Evolutionary conservation across 768 basidiomycete species (phyloP).

Genomic region (Amanita muscaria): DNA sequence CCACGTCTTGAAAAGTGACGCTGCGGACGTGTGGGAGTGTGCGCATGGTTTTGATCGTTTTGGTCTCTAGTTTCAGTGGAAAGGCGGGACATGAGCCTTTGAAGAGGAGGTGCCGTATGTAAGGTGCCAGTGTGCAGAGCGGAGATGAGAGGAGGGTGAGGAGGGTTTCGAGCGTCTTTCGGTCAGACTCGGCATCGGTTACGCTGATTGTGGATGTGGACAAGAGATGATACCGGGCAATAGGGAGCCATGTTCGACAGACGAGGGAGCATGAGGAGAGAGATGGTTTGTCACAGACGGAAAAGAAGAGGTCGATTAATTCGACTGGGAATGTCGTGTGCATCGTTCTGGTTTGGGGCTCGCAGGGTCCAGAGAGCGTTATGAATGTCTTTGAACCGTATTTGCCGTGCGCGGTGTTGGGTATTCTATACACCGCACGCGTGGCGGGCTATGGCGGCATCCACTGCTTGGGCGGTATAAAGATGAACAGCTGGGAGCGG

Average conservation of each 20-base stretch:
- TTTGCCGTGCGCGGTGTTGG: too few species aligned
- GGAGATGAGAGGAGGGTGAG: not conserved
- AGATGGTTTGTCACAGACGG: not conserved
- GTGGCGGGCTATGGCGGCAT: too few species aligned
- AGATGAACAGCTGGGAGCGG: too few species aligned
- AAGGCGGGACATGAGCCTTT: slow-evolving; percentile 4
- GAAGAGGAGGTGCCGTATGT: not conserved
- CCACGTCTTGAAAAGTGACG: slow-evolving; percentile 2
- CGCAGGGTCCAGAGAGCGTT: too few species aligned
- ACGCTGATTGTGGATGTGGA: not conserved
- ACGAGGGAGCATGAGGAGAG: slow-evolving; percentile 1
- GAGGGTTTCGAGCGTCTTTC: not conserved
- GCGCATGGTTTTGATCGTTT: not conserved
- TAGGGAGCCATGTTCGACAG: slow-evolving; percentile 6
- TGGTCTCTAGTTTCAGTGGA: not conserved
- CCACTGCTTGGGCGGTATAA: too few species aligned
- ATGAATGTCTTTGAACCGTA: too few species aligned
- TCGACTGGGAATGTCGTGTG: slow-evolving; percentile 2
- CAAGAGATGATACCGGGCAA: slow-evolving; percentile 1
- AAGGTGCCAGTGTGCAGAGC: not conserved
- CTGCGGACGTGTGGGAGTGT: not conserved
- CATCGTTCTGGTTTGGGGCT: too few species aligned
- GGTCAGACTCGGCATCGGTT: not conserved
- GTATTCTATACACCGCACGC: too few species aligned
- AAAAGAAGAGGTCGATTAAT: slow-evolving; percentile 5